These are phyloP conservation scores for Oryza nivara DNA, from an alignment of 176 grass and related monocot species.

Conservation along the genomic window DNA sequence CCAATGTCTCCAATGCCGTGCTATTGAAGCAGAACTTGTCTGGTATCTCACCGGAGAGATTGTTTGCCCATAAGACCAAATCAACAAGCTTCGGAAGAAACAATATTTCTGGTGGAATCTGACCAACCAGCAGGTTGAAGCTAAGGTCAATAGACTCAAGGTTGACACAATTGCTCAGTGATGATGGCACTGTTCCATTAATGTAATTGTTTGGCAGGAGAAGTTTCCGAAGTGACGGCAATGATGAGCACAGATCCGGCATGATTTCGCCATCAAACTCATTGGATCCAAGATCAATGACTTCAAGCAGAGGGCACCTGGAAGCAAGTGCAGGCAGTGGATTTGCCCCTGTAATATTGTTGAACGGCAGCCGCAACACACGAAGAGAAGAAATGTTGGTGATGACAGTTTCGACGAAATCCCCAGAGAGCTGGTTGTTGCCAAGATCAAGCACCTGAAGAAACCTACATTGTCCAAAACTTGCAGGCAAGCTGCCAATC, in stretches of 20 bases:
- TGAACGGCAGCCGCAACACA: conserved; percentile 58
- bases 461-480: conserved; percentile 44
- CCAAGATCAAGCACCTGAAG: conserved; percentile 52
- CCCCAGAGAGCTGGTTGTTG: conserved; percentile 60
- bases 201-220: conserved; percentile 64
- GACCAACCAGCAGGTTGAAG: conserved; percentile 59
- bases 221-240: conserved; percentile 47
- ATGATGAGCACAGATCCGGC: conserved; percentile 37
- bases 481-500: conserved; percentile 43
- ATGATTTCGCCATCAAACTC: conserved; percentile 51
- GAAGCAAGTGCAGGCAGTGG: conserved; percentile 40
- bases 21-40: conserved; percentile 44
- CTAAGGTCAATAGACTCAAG: conserved; percentile 60
- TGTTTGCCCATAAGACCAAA: conserved; percentile 71
- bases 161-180: conserved; percentile 47
- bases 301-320: conserved; percentile 40
- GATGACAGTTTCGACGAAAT: conserved; percentile 51
- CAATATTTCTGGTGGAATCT: conserved; percentile 42
- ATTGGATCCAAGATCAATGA: conserved; percentile 64
- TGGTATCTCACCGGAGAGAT: conserved; percentile 63
- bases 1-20: conserved; percentile 54
- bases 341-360: conserved; percentile 56
- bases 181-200: conserved; percentile 44
- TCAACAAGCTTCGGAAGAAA: conserved; percentile 57
- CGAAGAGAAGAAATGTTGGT: conserved; percentile 52